Evolutionary conservation across 2,329 filamentous ascomycete genomes (phyloP).

Genomic region (Clonostachys byssicola): DNA sequence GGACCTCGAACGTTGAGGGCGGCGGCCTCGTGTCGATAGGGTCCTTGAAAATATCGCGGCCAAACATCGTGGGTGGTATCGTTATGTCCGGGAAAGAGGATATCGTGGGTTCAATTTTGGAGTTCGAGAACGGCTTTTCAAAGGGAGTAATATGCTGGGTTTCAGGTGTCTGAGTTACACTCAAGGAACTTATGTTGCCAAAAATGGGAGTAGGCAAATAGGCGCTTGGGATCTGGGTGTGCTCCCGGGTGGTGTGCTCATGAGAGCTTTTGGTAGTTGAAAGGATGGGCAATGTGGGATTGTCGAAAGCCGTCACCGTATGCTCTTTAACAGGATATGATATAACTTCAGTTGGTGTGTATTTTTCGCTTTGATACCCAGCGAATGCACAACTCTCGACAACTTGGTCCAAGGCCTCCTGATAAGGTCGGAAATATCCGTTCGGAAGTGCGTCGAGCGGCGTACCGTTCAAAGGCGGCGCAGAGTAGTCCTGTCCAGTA

Average conservation of each 20-base stretch:
- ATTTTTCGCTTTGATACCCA: too few relatives aligned
- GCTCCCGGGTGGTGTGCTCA: too few relatives aligned
- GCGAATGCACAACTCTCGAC: too few relatives aligned
- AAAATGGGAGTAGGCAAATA: too few relatives aligned
- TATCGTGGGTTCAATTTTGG: not conserved
- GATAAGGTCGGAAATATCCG: too few relatives aligned
- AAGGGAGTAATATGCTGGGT: not conserved
- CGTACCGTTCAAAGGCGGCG: not conserved
- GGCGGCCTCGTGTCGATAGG: conserved; percentile 51
- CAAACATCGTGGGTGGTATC: conserved; percentile 13
- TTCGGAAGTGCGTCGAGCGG: not conserved
- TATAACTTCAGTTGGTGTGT: too few relatives aligned
- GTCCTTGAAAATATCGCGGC: conserved; percentile 47
- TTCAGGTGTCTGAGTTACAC: not conserved
- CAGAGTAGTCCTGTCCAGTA: not conserved
- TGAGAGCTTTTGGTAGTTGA: too few relatives aligned
- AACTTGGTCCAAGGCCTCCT: too few relatives aligned
- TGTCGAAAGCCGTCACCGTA: too few relatives aligned
- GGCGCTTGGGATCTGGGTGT: too few relatives aligned
- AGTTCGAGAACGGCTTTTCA: not conserved
- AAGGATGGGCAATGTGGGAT: too few relatives aligned
- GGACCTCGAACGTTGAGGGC: conserved; percentile 37
- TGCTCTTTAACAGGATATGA: too few relatives aligned
- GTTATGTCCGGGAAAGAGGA: not conserved
- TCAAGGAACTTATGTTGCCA: not conserved